phyloP scores from a whole-genome alignment of 805 yeast species.

The Starmerella floricola region DNA sequence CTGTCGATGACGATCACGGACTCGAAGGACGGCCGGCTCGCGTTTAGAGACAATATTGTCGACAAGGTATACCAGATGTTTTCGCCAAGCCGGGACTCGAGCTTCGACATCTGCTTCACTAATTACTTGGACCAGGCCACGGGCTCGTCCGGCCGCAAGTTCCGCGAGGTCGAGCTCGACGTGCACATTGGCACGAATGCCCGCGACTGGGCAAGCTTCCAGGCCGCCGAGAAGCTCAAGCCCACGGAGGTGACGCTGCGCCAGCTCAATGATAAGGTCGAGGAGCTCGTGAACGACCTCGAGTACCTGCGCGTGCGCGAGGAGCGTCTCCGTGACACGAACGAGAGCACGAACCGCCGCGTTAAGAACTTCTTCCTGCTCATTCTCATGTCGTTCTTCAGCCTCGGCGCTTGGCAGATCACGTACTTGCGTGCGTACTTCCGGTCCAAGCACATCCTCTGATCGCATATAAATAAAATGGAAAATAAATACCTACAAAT shows the following conservation, averaged over 20 bases:
- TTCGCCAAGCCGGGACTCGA: slow-evolving; percentile 68
- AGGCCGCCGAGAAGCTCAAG: slow-evolving; percentile 82
- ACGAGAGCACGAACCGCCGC: slow-evolving; percentile 88
- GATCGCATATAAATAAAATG: background rate
- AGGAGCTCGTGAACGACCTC: slow-evolving; percentile 67
- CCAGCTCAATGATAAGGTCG: slow-evolving; percentile 72
- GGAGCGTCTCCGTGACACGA: slow-evolving; percentile 87
- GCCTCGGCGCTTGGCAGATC: slow-evolving; percentile 86
- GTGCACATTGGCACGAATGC: slow-evolving; percentile 95
- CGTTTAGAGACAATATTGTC: slow-evolving; percentile 61
- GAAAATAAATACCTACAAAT: too few species aligned
- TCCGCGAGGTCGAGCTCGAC: slow-evolving; percentile 74
- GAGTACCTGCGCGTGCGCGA: slow-evolving; percentile 79
- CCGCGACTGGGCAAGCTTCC: slow-evolving; percentile 93
- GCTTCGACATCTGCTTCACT: slow-evolving; percentile 85
- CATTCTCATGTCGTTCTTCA: slow-evolving; percentile 55
- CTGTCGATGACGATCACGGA: slow-evolving; percentile 54
- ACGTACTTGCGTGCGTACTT: slow-evolving; percentile 85
- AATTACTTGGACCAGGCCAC: slow-evolving; percentile 36
- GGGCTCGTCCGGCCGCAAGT: slow-evolving; percentile 33
- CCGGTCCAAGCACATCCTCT: slow-evolving; percentile 36
- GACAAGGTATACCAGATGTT: slow-evolving; percentile 68
- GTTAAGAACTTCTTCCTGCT: slow-evolving; percentile 75
- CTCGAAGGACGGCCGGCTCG: slow-evolving; percentile 73
- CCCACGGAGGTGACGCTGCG: slow-evolving; percentile 87